A percentile compares a stretch with the other conserved stretches of the same genome.
Conservation (phyloP, 495 filamentous ascomycete species). For the Geopyxis carbonaria region DNA sequence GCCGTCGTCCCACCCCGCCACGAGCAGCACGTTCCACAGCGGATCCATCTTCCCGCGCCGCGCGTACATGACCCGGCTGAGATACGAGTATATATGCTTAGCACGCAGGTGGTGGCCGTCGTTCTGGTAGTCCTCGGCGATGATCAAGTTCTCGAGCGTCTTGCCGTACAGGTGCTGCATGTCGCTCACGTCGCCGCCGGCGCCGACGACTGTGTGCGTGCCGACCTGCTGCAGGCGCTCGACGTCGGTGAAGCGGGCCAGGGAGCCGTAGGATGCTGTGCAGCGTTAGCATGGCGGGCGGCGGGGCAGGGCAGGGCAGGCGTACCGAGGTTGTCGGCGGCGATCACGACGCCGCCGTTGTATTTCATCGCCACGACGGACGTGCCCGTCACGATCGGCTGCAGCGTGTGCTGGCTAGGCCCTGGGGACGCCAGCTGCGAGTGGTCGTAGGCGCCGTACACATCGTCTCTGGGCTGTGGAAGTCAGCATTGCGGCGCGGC, state of each 20-base stretch:
- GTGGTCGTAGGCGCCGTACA: constrained; percentile 81
- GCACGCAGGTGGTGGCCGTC: constrained; percentile 26
- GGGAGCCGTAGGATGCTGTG: constrained; percentile 86
- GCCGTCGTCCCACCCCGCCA: constrained; percentile 66
- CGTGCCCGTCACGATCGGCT: constrained; percentile 85
- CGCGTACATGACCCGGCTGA: constrained; percentile 84
- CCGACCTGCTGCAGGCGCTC: constrained; percentile 76
- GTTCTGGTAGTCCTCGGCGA: constrained; percentile 68
- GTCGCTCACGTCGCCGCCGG: constrained; percentile 92
- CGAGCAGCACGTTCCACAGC: constrained; percentile 86
- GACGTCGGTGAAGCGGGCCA: constrained; percentile 90
- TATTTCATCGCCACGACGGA: constrained; percentile 89
- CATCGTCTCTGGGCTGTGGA: constrained; percentile 72
- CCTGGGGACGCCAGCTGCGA: constrained; percentile 54
- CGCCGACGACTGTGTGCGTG: constrained; percentile 61
- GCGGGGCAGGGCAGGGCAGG: constrained; percentile 17
- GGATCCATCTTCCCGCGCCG: constrained; percentile 91
- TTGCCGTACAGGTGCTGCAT: constrained; percentile 90
- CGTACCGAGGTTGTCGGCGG: constrained; percentile 87
- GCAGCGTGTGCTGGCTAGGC: constrained; percentile 67
- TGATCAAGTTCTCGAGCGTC: constrained; percentile 59
- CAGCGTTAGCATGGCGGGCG: not conserved
- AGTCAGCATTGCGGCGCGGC: not conserved
- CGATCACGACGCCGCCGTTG: constrained; percentile 88
- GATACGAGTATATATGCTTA: constrained; percentile 72